These are phyloP conservation scores for Zoysia japonica DNA, from an alignment of 176 grass and related monocot genomes.

Conservation along the genomic window DNA sequence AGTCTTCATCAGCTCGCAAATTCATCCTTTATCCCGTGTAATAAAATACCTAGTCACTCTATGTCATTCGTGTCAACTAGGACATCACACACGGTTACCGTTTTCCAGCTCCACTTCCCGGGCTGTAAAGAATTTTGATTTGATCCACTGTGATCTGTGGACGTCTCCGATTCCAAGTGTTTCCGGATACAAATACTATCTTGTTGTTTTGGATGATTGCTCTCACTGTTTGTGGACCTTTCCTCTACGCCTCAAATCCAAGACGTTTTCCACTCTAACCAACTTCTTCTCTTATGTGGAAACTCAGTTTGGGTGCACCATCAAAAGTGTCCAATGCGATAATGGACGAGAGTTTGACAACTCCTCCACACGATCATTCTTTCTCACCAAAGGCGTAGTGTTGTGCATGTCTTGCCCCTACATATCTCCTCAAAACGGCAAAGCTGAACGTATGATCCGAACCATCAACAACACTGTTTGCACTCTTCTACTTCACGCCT, in stretches of 20 bases:
- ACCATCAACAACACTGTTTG: not conserved
- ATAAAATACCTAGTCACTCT: not conserved
- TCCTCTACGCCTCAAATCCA: not conserved
- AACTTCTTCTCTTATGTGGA: not conserved
- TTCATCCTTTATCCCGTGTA: not conserved
- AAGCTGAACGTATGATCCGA: not conserved
- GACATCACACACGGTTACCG: not conserved
- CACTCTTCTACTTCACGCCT: not conserved
- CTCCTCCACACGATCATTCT: not conserved
- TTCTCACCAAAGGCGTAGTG: not conserved
- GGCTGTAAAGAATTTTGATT: not conserved
- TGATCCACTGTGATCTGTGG: too few relatives aligned
- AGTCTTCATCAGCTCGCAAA: not conserved
- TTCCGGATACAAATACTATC: too few relatives aligned
- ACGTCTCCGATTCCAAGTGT: too few relatives aligned
- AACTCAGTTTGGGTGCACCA: not conserved
- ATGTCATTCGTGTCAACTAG: not conserved
- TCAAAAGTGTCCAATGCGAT: not conserved
- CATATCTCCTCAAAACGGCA: not conserved
- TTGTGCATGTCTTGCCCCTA: not conserved
- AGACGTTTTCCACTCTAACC: not conserved
- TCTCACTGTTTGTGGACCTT: not conserved
- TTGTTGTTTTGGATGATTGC: not conserved
- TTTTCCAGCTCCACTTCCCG: not conserved
- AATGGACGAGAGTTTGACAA: not conserved